Evolutionary conservation across 2,329 filamentous ascomycete species (phyloP).

Genomic region (Cercospora sp.): DNA sequence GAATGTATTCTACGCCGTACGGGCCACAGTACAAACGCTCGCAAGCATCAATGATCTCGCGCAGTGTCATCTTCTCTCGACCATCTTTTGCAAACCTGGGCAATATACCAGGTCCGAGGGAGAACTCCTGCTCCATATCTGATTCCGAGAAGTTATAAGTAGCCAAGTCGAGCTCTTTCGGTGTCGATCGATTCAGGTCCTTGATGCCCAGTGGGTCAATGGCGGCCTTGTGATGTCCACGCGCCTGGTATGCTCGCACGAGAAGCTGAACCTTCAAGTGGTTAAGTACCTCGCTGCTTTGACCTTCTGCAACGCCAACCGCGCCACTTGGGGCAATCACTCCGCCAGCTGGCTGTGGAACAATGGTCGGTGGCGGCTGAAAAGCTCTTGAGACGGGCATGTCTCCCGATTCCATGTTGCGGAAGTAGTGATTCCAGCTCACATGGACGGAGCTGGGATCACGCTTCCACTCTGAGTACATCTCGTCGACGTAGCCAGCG

Average conservation of each 20-base stretch:
- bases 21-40: constrained; percentile 96
- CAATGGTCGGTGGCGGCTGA: constrained; percentile 88
- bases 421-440: constrained; percentile 99
- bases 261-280: constrained; percentile 98
- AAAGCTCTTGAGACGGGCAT: constrained; percentile 98
- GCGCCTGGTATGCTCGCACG: constrained; percentile 94
- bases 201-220: constrained; percentile 96
- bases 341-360: constrained; percentile 77
- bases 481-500: constrained; percentile 98
- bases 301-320: constrained; percentile 62
- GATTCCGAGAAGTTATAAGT: constrained; percentile 95
- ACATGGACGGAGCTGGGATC: constrained; percentile 92
- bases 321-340: constrained; percentile 72
- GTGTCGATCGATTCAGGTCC: constrained; percentile 48
- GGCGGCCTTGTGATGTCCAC: constrained; percentile 96
- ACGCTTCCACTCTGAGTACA: constrained; percentile 97
- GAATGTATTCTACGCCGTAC: constrained; percentile 98
- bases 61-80: constrained; percentile 92
- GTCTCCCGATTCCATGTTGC: constrained; percentile 96
- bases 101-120: constrained; percentile 88
- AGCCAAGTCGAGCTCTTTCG: constrained; percentile 88
- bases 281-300: constrained; percentile 83
- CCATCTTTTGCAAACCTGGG: constrained; percentile 87
- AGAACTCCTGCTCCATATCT: constrained; percentile 89
- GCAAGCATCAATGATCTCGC: constrained; percentile 89